Evolutionary conservation across 306 rosid genomes (phyloP), one percentile per base, ranked within the genome.

Genomic region (Rosa persica): DNA sequence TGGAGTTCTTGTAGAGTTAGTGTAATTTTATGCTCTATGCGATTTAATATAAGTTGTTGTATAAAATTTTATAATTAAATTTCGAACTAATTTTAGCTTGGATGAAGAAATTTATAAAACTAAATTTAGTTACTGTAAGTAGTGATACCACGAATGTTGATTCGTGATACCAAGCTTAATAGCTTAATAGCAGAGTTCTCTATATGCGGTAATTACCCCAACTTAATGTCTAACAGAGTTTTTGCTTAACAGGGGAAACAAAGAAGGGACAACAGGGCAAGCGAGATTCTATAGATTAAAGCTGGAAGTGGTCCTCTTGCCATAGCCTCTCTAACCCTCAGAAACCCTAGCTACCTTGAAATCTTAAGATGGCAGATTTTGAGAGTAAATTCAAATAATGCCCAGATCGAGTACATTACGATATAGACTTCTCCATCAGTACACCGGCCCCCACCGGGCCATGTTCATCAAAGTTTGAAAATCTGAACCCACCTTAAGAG

Each of bases 381-480:
- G 27, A 54, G 64, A 23, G 65, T 58, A 25, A 58, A 12, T 55
- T 55, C 61, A 55, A 20, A 55, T 0, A n/a, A 55, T 7, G 9
- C 15, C 17, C 65, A 23, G 65, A 25, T 10, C 30, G 34, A 23
- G 65, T 22, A 10, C 65, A 58, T 36, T 23, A 23, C 65, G 34
- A 58, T 58, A 58, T 58, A 23, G 36, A 23, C 36, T 11, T 27
- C n/a, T 20, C 9, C 61, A 22, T 23, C 16, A 23, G 36, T 22
- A 22, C 34, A 15, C 23, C n/a, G n/a, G n/a, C n/a, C 60, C 23
- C 60, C 10, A 8, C 23, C 58, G 2, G 36, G 36, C 36, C 65
- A 58, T 8, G 23, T 55, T 39, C 74, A 67, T 67, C 23, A 67
- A 67, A 51, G 67, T 40, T 67, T 47, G 80, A 22, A 66, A n/a